Percentiles rank a stretch among this genome's conserved stretches.
phyloP scores from a whole-genome alignment of 2,329 filamentous ascomycete genomes.

The Diaporthe sp. region DNA sequence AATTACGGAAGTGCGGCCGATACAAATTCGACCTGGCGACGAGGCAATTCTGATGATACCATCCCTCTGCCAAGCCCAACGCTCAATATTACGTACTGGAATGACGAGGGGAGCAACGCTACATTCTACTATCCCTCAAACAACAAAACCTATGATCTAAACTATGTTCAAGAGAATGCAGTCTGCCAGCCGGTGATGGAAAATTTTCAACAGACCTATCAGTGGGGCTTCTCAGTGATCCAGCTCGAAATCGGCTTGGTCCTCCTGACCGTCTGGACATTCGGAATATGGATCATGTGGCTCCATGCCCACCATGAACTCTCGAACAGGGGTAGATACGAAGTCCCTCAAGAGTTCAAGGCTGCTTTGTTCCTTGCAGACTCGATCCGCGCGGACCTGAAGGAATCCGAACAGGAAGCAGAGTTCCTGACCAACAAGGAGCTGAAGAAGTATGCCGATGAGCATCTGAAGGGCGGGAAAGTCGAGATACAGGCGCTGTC shows the following conservation, averaged over 20 bases:
- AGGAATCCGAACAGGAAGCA: background rate
- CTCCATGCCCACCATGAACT: constrained; percentile 38
- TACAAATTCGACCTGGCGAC: background rate
- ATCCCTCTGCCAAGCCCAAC: constrained; percentile 1
- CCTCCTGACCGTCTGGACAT: constrained; percentile 41
- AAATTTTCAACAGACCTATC: constrained; percentile 36
- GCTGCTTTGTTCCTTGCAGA: constrained; percentile 6
- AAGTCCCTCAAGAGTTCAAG: constrained; percentile 11
- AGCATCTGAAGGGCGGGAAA: constrained; percentile 5
- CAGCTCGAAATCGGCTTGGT: constrained; percentile 41
- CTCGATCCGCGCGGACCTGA: constrained; percentile 1
- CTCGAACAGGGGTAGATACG: background rate
- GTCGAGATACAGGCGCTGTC: background rate
- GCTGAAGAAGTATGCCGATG: background rate
- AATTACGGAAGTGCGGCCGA: background rate
- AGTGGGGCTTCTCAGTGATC: constrained; percentile 47
- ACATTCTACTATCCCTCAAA: background rate
- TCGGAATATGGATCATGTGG: constrained; percentile 42
- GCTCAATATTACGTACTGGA: constrained; percentile 4
- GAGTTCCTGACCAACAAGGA: background rate
- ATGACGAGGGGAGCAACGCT: background rate
- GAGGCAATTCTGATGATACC: no score
- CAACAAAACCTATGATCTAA: background rate
- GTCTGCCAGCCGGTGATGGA: constrained; percentile 11
- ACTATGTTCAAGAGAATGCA: background rate